phyloP scores from a whole-genome alignment of 2,329 filamentous ascomycete genomes.

The Aspergillus candidus region DNA sequence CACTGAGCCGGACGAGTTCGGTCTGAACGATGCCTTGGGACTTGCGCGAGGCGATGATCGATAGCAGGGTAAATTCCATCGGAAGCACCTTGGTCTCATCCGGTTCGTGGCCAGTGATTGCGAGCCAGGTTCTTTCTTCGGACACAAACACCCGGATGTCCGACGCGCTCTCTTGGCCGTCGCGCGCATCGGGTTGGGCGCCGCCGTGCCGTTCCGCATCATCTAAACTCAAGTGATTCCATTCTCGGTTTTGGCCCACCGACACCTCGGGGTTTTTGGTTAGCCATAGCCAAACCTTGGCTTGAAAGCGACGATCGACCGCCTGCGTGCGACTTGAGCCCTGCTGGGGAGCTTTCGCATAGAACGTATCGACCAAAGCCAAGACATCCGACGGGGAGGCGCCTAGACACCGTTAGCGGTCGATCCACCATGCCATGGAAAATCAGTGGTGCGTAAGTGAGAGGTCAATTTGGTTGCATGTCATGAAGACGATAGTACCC shows the following conservation, averaged over 20 bases:
- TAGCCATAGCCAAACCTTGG: constrained; percentile 55
- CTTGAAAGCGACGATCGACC: constrained; percentile 48
- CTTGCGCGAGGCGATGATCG: constrained; percentile 53
- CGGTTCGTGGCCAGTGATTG: constrained; percentile 54
- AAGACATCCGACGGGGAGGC: constrained; percentile 33
- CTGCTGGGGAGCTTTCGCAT: constrained; percentile 21
- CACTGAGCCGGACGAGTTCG: constrained; percentile 48
- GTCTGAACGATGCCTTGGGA: constrained; percentile 53
- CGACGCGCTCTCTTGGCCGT: constrained; percentile 1
- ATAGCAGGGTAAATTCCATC: constrained; percentile 52
- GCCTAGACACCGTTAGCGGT: constrained; percentile 25
- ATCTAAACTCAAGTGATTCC: constrained; percentile 36
- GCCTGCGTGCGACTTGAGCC: constrained; percentile 15
- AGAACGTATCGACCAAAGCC: constrained; percentile 31
- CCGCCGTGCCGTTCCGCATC: constrained; percentile 28
- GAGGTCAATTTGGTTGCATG: background rate
- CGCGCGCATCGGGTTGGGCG: constrained; percentile 1
- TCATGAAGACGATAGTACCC: background rate
- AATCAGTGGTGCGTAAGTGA: no score
- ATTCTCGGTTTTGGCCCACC: constrained; percentile 39
- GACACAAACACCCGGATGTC: constrained; percentile 44
- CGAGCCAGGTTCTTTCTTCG: constrained; percentile 53
- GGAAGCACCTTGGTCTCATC: constrained; percentile 49
- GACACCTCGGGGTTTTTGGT: constrained; percentile 51
- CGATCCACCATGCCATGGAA: background rate